Conservation (phyloP, 345 rosid genomes). For the Eucalyptus victrix region DNA sequence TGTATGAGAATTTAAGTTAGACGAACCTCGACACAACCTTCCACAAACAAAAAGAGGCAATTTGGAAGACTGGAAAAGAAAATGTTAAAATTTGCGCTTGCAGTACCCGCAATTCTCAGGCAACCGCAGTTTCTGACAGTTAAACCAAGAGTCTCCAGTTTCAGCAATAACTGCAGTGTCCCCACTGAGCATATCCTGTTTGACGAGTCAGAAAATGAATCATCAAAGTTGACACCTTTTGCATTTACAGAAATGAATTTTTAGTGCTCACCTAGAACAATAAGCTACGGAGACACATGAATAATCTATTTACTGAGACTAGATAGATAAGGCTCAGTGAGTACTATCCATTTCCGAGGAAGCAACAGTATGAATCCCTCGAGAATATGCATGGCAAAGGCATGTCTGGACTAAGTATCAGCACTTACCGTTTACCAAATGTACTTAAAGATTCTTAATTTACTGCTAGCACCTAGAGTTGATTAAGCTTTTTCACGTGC, state of each 20-base stretch:
- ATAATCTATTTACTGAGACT: neutral
- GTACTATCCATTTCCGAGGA: neutral
- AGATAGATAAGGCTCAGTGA: neutral
- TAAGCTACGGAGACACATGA: neutral
- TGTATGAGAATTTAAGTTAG: neutral
- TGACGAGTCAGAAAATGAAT: neutral
- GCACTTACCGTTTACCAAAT: neutral
- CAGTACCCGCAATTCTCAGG: slow-evolving; percentile 66
- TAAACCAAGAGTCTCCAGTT: slow-evolving; percentile 82
- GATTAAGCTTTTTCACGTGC: neutral
- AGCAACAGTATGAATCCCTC: neutral
- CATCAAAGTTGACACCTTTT: neutral
- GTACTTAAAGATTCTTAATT: neutral
- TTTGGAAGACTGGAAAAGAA: neutral
- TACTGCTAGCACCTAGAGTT: neutral
- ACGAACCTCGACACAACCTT: neutral
- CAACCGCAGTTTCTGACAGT: slow-evolving; percentile 65
- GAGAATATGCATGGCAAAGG: neutral
- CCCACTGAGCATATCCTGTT: slow-evolving; percentile 40
- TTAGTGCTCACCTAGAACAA: neutral
- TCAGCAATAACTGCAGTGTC: slow-evolving; percentile 55
- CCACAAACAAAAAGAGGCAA: neutral
- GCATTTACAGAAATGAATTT: neutral
- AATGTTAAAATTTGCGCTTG: neutral
- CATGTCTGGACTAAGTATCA: neutral